Conservation (phyloP, 2,329 filamentous ascomycete genomes). For the Aspergillus transmontanensis region DNA sequence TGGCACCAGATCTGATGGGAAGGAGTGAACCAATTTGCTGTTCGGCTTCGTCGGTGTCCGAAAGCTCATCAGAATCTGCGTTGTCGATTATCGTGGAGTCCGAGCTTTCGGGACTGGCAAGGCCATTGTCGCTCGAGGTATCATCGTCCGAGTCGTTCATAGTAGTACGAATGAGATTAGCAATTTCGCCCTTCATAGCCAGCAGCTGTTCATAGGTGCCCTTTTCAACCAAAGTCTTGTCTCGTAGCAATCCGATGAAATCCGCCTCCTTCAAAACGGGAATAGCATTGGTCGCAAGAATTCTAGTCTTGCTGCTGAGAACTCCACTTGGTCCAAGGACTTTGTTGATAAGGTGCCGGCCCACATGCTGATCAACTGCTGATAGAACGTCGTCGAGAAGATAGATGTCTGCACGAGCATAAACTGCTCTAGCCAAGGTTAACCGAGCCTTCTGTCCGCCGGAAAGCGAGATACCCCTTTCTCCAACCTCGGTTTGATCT, state of each 20-base stretch:
- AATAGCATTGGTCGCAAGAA: slow-evolving; percentile 94
- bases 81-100: slow-evolving; percentile 56
- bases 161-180: slow-evolving; percentile 78
- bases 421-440: slow-evolving; percentile 89
- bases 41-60: slow-evolving; percentile 63
- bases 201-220: slow-evolving; percentile 90
- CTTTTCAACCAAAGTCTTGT: slow-evolving; percentile 80
- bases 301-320: slow-evolving; percentile 80
- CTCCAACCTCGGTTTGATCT: slow-evolving; percentile 94
- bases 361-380: slow-evolving; percentile 97
- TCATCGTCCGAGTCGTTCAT: slow-evolving; percentile 51
- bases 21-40: slow-evolving; percentile 75
- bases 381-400: slow-evolving; percentile 92
- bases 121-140: slow-evolving; percentile 52
- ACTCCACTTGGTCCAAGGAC: slow-evolving; percentile 86
- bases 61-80: slow-evolving; percentile 49
- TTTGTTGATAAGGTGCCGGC: slow-evolving; percentile 89
- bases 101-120: slow-evolving; percentile 70
- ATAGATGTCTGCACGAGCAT: slow-evolving; percentile 95
- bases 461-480: slow-evolving; percentile 92
- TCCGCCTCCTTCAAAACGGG: slow-evolving; percentile 86
- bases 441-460: slow-evolving; percentile 95
- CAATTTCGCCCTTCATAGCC: slow-evolving; percentile 89
- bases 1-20: slow-evolving; percentile 70
- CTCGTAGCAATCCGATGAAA: slow-evolving; percentile 81